Conservation (phyloP, 169 alveolate genomes). For the Babesia caballi region DNA sequence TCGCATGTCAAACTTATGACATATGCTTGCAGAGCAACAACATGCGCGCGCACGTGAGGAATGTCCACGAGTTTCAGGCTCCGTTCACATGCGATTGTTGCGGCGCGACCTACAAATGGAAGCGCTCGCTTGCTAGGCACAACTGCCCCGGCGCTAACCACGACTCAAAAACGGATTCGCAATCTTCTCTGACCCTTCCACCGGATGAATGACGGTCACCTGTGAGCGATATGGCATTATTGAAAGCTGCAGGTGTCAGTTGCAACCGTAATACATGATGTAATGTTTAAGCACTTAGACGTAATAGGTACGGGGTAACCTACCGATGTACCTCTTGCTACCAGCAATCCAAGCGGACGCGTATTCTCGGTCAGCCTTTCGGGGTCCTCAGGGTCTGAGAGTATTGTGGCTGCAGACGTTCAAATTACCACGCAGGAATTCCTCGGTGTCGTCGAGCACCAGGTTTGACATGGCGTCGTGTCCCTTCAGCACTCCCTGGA, state of each 20-base stretch:
- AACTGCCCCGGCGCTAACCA: slow-evolving; percentile 27
- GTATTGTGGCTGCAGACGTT: background rate
- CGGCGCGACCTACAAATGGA: slow-evolving; percentile 25
- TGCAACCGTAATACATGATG: background rate
- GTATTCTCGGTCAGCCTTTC: slow-evolving; percentile 76
- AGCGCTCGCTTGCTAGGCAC: slow-evolving; percentile 23
- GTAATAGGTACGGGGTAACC: slow-evolving; percentile 2
- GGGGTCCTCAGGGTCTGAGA: slow-evolving; percentile 80
- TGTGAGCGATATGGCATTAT: slow-evolving; percentile 19
- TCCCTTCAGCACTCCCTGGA: slow-evolving; percentile 85
- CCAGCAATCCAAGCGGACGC: slow-evolving; percentile 81
- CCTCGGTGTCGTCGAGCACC: slow-evolving; percentile 86
- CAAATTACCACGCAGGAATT: slow-evolving; percentile 78
- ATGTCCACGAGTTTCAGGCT: background rate
- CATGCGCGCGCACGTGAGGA: slow-evolving; percentile 18
- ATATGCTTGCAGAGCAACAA: slow-evolving; percentile 36
- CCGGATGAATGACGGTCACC: slow-evolving; percentile 82
- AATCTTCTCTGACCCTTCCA: slow-evolving; percentile 83
- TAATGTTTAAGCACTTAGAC: background rate
- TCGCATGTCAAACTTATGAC: background rate
- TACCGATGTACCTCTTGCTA: slow-evolving; percentile 89
- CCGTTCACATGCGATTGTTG: slow-evolving; percentile 48
- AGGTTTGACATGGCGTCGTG: slow-evolving; percentile 85
- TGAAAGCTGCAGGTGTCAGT: no score
- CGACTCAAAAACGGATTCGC: slow-evolving; percentile 76